Base-by-base conservation (phyloP, 495 filamentous ascomycete species). In the Aspergillus homomorphus region DNA sequence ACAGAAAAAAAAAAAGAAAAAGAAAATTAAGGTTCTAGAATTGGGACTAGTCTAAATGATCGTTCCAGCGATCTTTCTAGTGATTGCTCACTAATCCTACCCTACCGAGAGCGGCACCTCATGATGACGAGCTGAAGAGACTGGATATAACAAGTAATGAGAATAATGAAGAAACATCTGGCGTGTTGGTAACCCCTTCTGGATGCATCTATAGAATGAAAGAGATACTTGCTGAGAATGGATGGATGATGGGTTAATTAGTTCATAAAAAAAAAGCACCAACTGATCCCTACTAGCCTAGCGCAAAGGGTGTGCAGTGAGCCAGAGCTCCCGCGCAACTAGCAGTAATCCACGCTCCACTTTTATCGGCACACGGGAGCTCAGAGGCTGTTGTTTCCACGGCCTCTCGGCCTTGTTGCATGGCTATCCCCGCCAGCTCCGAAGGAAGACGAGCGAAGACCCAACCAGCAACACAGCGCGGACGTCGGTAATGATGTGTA, bases 381-480 rank as follows among this genome's bases (percentile, higher is more conserved):
- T 62, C 45, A 28, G 15, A 19, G 22, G 26, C 18, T 28, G 21
- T 65, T 67, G 57, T 66, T 71, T 65, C 70, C 72, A 75, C 72
- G 72, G 62, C 70, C 68, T 53, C 46, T 60, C 65, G 64, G 66
- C 59, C 21, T 56, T 53, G 53, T 45, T 52, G 30, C 53, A 52
- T 45, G 46, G 45, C 63, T 73, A 75, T 70, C 65, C 69, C 72
- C 72, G 69, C 63, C 64, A 42, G 54, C 51, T 68, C 67, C 67
- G 61, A 67, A 63, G 62, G 54, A 62, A 65, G 63, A 58, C 58
- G 62, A 69, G 68, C 33, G 33, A 38, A 38, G 33, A 38, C 33
- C 33, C 33, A 38, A 14, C 33, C 58, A 63, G 63, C 41, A 48
- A 19, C 26, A 21, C 22, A 45, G 43, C 41, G 45, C 38, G 52